Base-by-base conservation (phyloP, 176 grass and related monocot species). In the Triticum turgidum region DNA sequence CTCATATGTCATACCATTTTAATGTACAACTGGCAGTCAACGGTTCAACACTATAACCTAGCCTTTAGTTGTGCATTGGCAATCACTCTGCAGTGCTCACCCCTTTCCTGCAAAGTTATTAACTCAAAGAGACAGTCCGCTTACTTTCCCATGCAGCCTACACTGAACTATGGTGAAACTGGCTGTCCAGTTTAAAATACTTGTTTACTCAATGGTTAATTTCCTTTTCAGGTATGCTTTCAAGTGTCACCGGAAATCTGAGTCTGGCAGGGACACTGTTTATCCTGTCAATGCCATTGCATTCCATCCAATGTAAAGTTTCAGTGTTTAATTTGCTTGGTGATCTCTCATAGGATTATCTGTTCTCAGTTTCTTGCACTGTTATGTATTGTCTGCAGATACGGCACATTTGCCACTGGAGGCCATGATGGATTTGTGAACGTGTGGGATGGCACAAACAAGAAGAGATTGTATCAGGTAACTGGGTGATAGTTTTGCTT, bases 381-480 rank as follows among this genome's bases (percentile, higher is more conserved):
- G 21, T 56, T 21, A 30, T 22, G 11, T 52, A 30, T 78, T 65
- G 79, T 25, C 21, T 76, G 85, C 82, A 99, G 97, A 87, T 99
- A 96, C 76, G 97, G 97, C 51, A 99, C 97, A 32, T 99, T 99
- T 96, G 94, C 97, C 51, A 99, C 97, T 5, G 97, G 97, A 62
- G 97, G 97, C 12, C 94, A 92, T 69, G 97, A 99, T 69, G 94
- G 97, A 67, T 99, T 88, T 91, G 97, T 99, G n/a, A 99, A 99
- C 82, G 94, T 99, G n/a, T 99, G 97, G 97, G 97, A 99, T 83
- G 97, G 97, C 51, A 91, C 81, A 78, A 99, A 99, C 85, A 99
- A 99, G 91, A 99, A 96, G 89, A 87, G 97, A 74, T 81, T 99
- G 35, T 99, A 96, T 86, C 97, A 99, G 92, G 97, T 99, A 94